Conservation (phyloP, 164 flowering plant genomes). For the Akebia trifoliata region DNA sequence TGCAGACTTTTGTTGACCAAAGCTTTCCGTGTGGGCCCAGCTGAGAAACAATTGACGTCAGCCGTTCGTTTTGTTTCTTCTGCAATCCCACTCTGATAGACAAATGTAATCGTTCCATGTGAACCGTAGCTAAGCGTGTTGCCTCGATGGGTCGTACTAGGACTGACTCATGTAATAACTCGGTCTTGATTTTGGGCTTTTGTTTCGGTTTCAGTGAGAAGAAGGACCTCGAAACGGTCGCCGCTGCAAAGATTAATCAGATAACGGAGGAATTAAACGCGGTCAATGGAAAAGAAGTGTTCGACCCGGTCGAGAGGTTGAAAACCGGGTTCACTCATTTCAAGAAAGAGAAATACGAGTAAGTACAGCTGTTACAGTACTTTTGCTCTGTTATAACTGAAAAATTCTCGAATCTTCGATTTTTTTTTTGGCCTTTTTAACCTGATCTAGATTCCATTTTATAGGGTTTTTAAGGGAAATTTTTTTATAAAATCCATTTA, state of each 20-base stretch:
- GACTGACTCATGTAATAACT: too few relatives aligned
- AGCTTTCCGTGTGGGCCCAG: too few relatives aligned
- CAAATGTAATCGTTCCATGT: too few relatives aligned
- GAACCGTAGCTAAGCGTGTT: background rate
- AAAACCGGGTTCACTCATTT: constrained; percentile 62
- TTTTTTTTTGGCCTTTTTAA: background rate
- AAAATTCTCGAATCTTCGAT: constrained; percentile 3
- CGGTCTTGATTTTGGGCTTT: background rate
- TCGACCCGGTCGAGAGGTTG: constrained; percentile 49
- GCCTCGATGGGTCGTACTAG: too few relatives aligned
- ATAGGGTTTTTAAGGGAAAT: background rate
- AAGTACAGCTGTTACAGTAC: constrained; percentile 14
- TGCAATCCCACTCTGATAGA: too few relatives aligned
- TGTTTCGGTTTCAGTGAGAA: constrained; percentile 1
- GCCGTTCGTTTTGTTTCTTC: too few relatives aligned
- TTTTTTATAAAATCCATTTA: background rate
- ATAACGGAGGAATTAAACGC: constrained; percentile 56
- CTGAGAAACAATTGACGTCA: too few relatives aligned
- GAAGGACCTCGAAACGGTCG: constrained; percentile 44
- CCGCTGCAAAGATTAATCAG: constrained; percentile 62
- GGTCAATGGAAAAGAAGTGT: constrained; percentile 20
- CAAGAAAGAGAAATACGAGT: constrained; percentile 84
- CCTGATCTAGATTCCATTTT: background rate
- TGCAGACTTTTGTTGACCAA: too few relatives aligned
- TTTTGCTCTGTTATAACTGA: background rate